These are phyloP conservation scores for Psilocybe cubensis DNA, from an alignment of 768 basidiomycete genomes.

Conservation along the genomic window DNA sequence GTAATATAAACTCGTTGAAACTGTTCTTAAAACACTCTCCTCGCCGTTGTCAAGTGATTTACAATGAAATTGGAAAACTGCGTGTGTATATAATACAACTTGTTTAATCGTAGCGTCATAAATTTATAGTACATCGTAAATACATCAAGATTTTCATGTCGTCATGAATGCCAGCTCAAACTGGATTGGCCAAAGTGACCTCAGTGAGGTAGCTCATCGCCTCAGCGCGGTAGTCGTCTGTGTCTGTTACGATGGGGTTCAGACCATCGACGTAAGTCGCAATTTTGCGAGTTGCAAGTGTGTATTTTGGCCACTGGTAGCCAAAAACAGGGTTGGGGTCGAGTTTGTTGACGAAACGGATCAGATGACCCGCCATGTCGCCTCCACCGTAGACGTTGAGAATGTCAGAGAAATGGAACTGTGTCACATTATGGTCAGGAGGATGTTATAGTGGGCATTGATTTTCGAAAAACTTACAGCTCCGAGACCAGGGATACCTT, in stretches of 20 bases:
- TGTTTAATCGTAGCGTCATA: background rate
- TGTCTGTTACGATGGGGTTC: conserved; percentile 21
- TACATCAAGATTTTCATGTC: background rate
- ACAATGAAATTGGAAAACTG: too few relatives aligned
- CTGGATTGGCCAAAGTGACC: conserved; percentile 10
- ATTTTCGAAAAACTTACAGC: conserved; percentile 33
- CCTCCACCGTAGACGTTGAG: conserved; percentile 38
- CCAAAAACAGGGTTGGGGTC: conserved; percentile 18
- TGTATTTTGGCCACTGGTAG: conserved; percentile 23
- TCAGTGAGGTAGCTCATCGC: conserved; percentile 25
- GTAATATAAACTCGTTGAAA: too few relatives aligned
- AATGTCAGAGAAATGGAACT: conserved; percentile 34
- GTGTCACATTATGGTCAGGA: background rate
- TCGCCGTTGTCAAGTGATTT: too few relatives aligned
- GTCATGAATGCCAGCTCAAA: background rate
- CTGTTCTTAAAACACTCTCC: too few relatives aligned
- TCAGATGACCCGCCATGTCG: conserved; percentile 47
- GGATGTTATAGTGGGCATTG: too few relatives aligned
- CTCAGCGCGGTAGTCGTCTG: conserved; percentile 25
- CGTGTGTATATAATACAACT: background rate
- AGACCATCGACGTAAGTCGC: conserved; percentile 30
- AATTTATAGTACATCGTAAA: background rate
- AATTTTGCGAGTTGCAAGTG: conserved; percentile 21
- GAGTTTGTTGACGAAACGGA: conserved; percentile 41
- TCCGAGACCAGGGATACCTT: conserved; percentile 42